Base-by-base conservation (phyloP, 1,284 basidiomycete genomes). In the Rhodotorula sp. region DNA sequence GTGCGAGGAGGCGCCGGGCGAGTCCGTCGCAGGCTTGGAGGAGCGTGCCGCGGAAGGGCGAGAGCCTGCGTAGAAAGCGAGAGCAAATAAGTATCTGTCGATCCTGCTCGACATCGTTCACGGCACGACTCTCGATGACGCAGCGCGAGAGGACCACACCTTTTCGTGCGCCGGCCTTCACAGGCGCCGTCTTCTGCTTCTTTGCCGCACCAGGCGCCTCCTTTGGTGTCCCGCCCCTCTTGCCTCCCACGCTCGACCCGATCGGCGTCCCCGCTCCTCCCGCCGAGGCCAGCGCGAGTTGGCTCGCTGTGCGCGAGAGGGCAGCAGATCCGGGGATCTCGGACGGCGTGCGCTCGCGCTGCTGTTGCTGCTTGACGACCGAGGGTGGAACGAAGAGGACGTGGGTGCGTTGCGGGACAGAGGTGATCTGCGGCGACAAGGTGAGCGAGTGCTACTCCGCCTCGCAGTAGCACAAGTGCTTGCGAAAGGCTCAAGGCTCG, bases 371-470 rank as follows among this genome's bases (percentile, higher is more conserved):
- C n/a, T 27, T 1, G 19, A n/a, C 1, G 27, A 17, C 17, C 13
- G 64, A 17, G 1, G 55, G 48, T 10, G 63, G 53, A 19, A 63
- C 44, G 34, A 68, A 58, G 44, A 71, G 49, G 48, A 74, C 55
- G 61, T 65, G 69, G 7, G 59, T 42, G n/a, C 72, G 59, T 4
- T 64, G 49, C 4, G 69, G 69, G 23, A 71, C 67, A 12, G 66
- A 12, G 41, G n/a, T 41, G 59, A 72, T 68, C 70, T 71, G 57
- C 10, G 7, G 3, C 7, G 21, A 7, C 9, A 17, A 13, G 27
- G 19, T 3, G 48, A 12, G 50, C 4, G 46, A 19, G n/a, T n/a
- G n/a, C n/a, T n/a, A n/a, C n/a, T n/a, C n/a, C n/a, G n/a, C n/a
- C n/a, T n/a, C n/a, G n/a, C n/a, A n/a, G n/a, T n/a, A 34, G 34